Evolutionary conservation across 1,284 basidiomycete species (phyloP), one percentile per base, ranked within the genome.

Genomic region (Ceratobasidium papillatum): DNA sequence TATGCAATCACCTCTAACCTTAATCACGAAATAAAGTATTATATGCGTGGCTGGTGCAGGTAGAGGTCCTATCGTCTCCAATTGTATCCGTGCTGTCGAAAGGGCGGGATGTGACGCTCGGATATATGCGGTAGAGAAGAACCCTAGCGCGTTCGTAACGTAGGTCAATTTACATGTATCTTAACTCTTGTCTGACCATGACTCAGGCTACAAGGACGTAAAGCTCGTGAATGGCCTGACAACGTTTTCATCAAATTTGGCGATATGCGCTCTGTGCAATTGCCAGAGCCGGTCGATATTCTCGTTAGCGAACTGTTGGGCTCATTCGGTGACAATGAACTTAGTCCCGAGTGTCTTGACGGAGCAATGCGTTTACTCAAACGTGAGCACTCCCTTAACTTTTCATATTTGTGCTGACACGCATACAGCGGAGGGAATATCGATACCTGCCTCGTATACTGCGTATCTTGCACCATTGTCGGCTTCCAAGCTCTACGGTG

Each of bases 251-350:
- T 99, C 36, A 81, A 97, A 30, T 94, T 92, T 80, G 96, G 97
- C 3, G 98, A 99, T 82, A 99, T 99, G 98, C 88, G 98, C 27
- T 85, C 85, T 5, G 84, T 96, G 27, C 85, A 90, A 2, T 84
- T 97, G 0, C 92, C 94, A 0, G 94, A 98, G 77, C 87, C 89
- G 77, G 95, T 91, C 19, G 98, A 99, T 81, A 94, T 99, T 76
- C 86, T 99, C 68, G 92, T 99, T 78, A 97, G 94, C 83, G 98
- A 99, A 83, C 87, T 99, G 22, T 83, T 99, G 76, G 98, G 98
- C 3, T 96, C 94, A 8, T 99, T 99, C 83, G 98, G 97, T 3
- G 98, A 99, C 83, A 99, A 99, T 78, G 98, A 99, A 82, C 89
- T 99, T 54, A 96, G 94, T 80, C 98, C 98, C 0, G 98, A 99